Conservation (phyloP, 2,329 filamentous ascomycete genomes). For the Thyridium curvatum region DNA sequence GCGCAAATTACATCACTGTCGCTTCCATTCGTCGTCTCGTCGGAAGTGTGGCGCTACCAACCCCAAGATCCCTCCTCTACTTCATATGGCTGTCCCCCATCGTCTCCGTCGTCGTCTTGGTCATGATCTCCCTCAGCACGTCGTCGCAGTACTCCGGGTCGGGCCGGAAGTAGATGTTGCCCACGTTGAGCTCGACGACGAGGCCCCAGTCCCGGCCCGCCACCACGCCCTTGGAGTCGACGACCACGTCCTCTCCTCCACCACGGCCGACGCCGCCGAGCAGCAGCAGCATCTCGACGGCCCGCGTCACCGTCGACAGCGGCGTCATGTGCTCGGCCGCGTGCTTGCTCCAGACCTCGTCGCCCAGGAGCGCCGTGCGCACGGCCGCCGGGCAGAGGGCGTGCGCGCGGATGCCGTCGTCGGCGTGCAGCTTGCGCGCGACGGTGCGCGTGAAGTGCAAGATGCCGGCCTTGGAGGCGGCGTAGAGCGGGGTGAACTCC, state of each 20-base stretch:
- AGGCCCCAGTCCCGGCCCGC: constrained; percentile 16
- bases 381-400: constrained; percentile 23
- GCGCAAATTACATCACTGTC: no score
- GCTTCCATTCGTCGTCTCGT: no score
- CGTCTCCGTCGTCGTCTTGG: background rate
- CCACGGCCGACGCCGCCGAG: no score
- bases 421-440: constrained; percentile 13
- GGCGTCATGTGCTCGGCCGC: constrained; percentile 19
- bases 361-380: constrained; percentile 18
- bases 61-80: no score
- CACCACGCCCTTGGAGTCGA: constrained; percentile 15
- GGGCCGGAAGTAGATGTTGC: constrained; percentile 22
- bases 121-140: constrained; percentile 12
- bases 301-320: constrained; percentile 18
- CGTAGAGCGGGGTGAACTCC: constrained; percentile 57
- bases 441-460: constrained; percentile 23
- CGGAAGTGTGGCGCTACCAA: no score
- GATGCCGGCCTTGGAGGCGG: constrained; percentile 40
- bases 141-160: constrained; percentile 16
- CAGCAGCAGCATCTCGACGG: constrained; percentile 17
- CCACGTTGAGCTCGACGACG: constrained; percentile 19
- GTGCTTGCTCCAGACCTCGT: constrained; percentile 17
- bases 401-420: constrained; percentile 19
- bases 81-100: no score
- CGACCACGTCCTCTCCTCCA: constrained; percentile 11